These are phyloP conservation scores for Panaeolus cyanescens DNA, from an alignment of 768 basidiomycete genomes.

Conservation along the genomic window DNA sequence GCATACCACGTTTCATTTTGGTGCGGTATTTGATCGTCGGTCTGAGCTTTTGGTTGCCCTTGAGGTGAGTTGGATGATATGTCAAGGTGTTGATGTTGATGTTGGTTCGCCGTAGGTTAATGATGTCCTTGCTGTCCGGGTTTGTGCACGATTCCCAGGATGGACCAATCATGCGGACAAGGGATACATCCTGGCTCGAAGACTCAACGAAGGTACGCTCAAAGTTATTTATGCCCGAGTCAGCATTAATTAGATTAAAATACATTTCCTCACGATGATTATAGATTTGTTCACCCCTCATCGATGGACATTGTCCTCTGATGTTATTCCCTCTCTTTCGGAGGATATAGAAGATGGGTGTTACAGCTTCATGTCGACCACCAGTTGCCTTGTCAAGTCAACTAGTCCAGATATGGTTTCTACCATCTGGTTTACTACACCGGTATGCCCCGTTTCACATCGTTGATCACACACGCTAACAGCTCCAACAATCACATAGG, in stretches of 20 bases:
- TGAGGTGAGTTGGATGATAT: background rate
- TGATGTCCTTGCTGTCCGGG: constrained; percentile 7
- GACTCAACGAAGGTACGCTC: background rate
- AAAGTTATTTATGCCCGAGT: background rate
- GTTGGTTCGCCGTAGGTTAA: background rate
- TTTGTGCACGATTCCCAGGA: constrained; percentile 5
- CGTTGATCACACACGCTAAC: background rate
- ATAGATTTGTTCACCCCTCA: constrained; percentile 9
- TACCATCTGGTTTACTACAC: background rate
- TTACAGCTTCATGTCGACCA: constrained; percentile 5
- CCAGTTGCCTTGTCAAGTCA: background rate
- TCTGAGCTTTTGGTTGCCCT: background rate
- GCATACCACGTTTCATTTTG: background rate
- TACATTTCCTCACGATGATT: no score
- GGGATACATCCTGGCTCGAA: background rate
- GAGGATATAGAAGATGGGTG: constrained; percentile 4
- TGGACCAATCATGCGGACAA: constrained; percentile 1
- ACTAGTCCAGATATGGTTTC: background rate
- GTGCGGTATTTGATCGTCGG: background rate
- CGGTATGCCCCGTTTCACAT: background rate
- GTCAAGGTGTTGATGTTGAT: background rate
- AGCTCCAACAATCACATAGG: background rate
- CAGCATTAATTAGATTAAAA: no score
- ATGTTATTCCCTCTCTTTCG: constrained; percentile 4
- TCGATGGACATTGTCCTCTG: constrained; percentile 4